Conservation (phyloP, 2,329 filamentous ascomycete genomes). For the Alternaria conjuncta region DNA sequence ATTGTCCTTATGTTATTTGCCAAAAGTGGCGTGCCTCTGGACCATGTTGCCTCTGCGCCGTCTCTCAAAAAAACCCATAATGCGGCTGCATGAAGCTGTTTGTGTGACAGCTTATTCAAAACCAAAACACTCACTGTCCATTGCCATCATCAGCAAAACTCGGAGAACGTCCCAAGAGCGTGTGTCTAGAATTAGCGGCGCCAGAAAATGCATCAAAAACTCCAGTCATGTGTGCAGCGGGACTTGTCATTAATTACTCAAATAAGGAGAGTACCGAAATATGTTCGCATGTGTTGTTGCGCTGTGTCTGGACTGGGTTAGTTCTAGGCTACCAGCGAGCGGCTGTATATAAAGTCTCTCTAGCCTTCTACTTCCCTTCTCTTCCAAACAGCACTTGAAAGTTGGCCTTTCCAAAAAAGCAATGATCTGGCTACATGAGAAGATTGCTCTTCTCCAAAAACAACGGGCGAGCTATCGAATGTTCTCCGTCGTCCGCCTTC, state of each 20-base stretch:
- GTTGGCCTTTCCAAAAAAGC: no score
- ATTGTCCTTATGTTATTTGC: neutral
- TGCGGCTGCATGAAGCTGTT: neutral
- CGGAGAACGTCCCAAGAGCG: neutral
- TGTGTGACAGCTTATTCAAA: neutral
- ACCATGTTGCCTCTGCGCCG: neutral
- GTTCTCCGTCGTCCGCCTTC: neutral
- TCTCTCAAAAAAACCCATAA: neutral
- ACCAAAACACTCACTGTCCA: fast-evolving
- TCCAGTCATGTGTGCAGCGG: neutral
- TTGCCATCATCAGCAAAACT: neutral
- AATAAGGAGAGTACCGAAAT: neutral
- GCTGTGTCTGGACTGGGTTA: neutral
- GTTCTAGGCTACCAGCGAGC: neutral
- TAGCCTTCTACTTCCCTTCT: neutral
- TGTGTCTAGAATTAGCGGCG: neutral
- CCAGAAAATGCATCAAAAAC: neutral
- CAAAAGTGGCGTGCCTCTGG: no score
- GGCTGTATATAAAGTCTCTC: neutral
- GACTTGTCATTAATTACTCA: fast-evolving
- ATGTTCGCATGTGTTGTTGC: neutral
- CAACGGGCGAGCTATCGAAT: no score
- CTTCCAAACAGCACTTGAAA: neutral
- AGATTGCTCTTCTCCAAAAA: neutral
- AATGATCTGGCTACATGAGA: no score